Conservation (phyloP, 257 asterid genomes). For the Cinchona pubescens region DNA sequence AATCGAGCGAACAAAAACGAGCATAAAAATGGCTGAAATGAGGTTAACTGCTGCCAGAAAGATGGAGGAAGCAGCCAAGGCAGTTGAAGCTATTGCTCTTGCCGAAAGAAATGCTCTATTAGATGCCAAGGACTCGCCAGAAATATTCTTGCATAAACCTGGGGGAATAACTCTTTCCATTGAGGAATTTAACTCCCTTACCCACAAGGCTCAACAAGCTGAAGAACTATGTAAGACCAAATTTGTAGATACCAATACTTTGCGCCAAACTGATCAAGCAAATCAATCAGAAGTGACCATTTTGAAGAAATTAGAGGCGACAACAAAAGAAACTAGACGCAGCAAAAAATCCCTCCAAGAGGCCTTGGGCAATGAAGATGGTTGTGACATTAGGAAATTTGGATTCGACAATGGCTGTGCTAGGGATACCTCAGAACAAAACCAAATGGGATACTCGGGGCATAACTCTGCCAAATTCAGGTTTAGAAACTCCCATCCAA, state of each 20-base stretch:
- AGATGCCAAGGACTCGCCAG: slow-evolving; percentile 20
- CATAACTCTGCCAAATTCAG: slow-evolving; percentile 36
- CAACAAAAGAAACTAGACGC: slow-evolving; percentile 24
- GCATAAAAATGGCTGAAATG: slow-evolving; percentile 90
- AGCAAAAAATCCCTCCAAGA: slow-evolving; percentile 31
- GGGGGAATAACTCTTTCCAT: slow-evolving; percentile 61
- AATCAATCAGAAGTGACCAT: slow-evolving; percentile 41
- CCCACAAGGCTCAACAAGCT: slow-evolving; percentile 50
- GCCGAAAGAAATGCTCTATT: slow-evolving; percentile 39
- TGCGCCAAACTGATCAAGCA: slow-evolving; percentile 14
- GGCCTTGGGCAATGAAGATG: slow-evolving; percentile 29
- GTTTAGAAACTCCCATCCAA: slow-evolving; percentile 48
- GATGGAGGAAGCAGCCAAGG: slow-evolving; percentile 91
- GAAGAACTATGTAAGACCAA: slow-evolving; percentile 64
- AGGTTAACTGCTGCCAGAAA: slow-evolving; percentile 83
- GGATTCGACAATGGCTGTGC: slow-evolving; percentile 22
- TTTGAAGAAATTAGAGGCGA: slow-evolving; percentile 46
- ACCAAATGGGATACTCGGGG: slow-evolving; percentile 20
- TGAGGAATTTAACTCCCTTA: slow-evolving; percentile 62
- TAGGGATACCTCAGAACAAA: slow-evolving; percentile 20
- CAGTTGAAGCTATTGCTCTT: slow-evolving; percentile 68
- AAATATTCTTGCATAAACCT: slow-evolving; percentile 19
- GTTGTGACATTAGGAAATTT: slow-evolving; percentile 18
- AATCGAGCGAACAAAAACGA: slow-evolving; percentile 72
- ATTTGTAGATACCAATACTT: slow-evolving; percentile 42